Base-by-base conservation (phyloP, 768 basidiomycete genomes). In the Russula dissimulans region DNA sequence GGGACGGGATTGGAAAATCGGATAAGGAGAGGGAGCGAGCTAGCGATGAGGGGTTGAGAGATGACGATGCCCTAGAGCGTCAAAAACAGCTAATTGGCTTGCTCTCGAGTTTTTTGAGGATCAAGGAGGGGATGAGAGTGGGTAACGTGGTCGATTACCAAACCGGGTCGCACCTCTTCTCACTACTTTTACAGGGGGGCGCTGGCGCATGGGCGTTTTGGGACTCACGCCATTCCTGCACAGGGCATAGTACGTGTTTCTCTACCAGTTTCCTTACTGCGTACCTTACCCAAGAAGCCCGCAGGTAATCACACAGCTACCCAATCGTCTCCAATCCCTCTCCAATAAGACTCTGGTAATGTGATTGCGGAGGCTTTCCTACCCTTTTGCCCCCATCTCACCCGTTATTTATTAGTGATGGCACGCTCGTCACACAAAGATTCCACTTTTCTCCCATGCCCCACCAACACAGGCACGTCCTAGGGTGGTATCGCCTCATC, bases 371-470 rank as follows among this genome's bases (percentile, higher is more conserved):
- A 10, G 55, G 55, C 57, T 32, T 36, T 44, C 54, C 49, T 60
- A 59, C 47, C 56, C 29, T n/a, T 43, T 31, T 59, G 32, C 51
- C 55, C 55, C 18, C 17, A 14, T 44, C 41, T 57, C 34, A 50
- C n/a, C 17, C 7, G 52, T 58, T 60, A 44, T 56, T 22, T 54
- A 10, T 52, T 66, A 92, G 91, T 46, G 91, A 93, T 77, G 91
- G 85, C 48, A 93, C 90, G 7, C 84, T 93, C 58, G 79, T 93
- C 67, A 93, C 90, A 0, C 89, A 90, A 68, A 81, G 90, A 26
- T 77, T 91, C 47, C 87, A 91, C 68, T 93, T 85, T 70, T 79
- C 84, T 0, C 84, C 78, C 14, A 72, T 77, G 54, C 82, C 84
- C 1, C 83, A 89, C 67, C 75, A 73, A 0, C 76, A 83, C 65